A percentile compares a stretch with the other conserved stretches of the same genome.
Evolutionary conservation across 257 asterid genomes (phyloP).

Genomic region (Solanum megistacrolobum): DNA sequence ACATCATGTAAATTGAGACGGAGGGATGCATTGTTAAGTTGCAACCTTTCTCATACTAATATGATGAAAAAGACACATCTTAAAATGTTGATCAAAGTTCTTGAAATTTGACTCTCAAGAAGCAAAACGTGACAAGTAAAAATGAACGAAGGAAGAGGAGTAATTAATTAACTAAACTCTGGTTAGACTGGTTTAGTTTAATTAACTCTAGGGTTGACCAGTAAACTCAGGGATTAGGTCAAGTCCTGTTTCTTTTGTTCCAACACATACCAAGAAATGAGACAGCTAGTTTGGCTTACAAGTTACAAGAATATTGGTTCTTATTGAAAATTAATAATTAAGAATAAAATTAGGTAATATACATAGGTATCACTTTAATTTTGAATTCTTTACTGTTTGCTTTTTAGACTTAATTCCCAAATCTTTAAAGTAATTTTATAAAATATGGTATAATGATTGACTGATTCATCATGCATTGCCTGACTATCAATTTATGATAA

Average conservation of each 20-base stretch:
- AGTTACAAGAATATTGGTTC: not conserved
- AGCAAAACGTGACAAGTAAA: not conserved
- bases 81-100: not conserved
- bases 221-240: slow-evolving; percentile 19
- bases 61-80: not conserved
- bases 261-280: slow-evolving; percentile 42
- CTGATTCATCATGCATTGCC: slow-evolving; percentile 18
- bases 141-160: not conserved
- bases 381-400: slow-evolving; percentile 16
- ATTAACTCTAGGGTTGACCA: slow-evolving; percentile 46
- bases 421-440: slow-evolving; percentile 9
- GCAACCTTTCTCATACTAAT: not conserved
- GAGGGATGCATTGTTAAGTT: not conserved
- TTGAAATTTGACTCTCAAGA: not conserved
- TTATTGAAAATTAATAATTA: not conserved
- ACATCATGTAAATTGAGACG: not conserved
- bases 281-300: slow-evolving; percentile 18
- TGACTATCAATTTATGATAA: slow-evolving; percentile 13
- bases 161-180: slow-evolving; percentile 3
- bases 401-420: slow-evolving; percentile 17
- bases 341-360: slow-evolving; percentile 23
- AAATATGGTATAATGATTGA: slow-evolving; percentile 12
- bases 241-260: slow-evolving; percentile 41
- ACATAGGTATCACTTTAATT: slow-evolving; percentile 10
- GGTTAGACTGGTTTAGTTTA: slow-evolving; percentile 10